A percentile compares a stretch with the other conserved stretches of the same genome.
Evolutionary conservation across 805 yeast genomes (phyloP).

Genomic region (Huiozyma naganishii): DNA sequence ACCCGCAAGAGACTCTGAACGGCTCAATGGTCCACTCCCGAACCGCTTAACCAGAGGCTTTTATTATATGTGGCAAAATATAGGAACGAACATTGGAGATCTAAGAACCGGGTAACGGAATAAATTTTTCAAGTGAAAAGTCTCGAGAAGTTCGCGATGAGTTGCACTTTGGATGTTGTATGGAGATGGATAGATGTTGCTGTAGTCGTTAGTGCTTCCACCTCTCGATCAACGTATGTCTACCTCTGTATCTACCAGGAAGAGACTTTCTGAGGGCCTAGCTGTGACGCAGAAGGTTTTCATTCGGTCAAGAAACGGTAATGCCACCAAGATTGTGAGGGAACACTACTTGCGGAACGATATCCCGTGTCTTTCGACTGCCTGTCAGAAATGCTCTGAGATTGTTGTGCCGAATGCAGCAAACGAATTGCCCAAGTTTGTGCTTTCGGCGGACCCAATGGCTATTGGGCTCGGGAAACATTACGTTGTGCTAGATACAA

Average conservation of each 20-base stretch:
- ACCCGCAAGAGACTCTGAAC: no score
- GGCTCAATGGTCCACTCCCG: no score
- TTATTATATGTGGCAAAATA: no score
- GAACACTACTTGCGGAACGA: constrained; percentile 91
- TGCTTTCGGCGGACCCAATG: constrained; percentile 55
- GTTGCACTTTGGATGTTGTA: no score
- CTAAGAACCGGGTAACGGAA: background rate
- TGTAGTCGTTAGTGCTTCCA: no score
- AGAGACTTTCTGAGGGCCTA: constrained; percentile 39
- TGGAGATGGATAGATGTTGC: no score
- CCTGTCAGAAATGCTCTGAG: constrained; percentile 52
- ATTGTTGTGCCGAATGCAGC: constrained; percentile 48
- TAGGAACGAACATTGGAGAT: no score
- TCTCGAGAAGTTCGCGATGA: no score
- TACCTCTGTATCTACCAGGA: constrained; percentile 23
- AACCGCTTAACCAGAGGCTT: no score
- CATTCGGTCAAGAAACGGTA: constrained; percentile 82
- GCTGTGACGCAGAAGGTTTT: constrained; percentile 81
- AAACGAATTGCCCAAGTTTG: constrained; percentile 54
- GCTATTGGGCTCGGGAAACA: constrained; percentile 49
- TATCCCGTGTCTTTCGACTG: constrained; percentile 76
- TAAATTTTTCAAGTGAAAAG: background rate
- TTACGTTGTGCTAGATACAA: constrained; percentile 79
- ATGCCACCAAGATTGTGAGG: constrained; percentile 76
- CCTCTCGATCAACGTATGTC: no score